Base-by-base conservation (phyloP, 2,329 filamentous ascomycete genomes). In the Domatiomyces catenatus region DNA sequence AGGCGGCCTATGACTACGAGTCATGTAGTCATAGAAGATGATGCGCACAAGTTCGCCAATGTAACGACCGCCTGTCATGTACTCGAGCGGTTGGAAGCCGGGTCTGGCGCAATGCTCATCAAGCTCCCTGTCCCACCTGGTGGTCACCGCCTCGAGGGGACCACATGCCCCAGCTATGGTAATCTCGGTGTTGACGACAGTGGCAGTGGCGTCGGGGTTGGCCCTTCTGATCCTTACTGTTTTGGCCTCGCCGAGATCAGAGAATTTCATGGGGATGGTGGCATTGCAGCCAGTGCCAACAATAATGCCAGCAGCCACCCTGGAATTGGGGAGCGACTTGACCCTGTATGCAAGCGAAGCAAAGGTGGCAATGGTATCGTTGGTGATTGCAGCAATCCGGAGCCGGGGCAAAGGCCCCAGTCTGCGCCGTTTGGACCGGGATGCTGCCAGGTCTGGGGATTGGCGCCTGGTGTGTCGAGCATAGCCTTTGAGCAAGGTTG, bases 141-240 rank as follows among this genome's bases (percentile, higher is more conserved):
- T 88, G 48, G 86, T 76, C 46, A 89, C 72, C 20, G 80, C 73
- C 20, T 74, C 71, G 49, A 90, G 68, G 0, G 85, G 83, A 5
- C 74, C 71, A n/a, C 79, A 80, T 1, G 84, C 79, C 5, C 85
- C 85, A 22, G 81, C 81, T 59, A 92, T 87, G 48, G 82, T 85
- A 82, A 84, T 89, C 66, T 92, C 86, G 0, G 86, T 90, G 62
- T 90, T 90, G 55, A 90, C 79, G 3, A 86, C 77, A 12, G 88
- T 81, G 57, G 78, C 81, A n/a, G 76, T 69, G 5, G 83, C 72
- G 10, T 71, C 67, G 1, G 71, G 64, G 51, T 67, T 64, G 54
- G 67, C 67, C 12, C 67, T 72, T 15, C 71, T 71, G 36, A 77
- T 66, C 5, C 71, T 55, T 60, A 66, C 48, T 69, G 79, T 59